These are phyloP conservation scores for Tylopilus intermedius DNA, from an alignment of 768 basidiomycete species.

Conservation along the genomic window DNA sequence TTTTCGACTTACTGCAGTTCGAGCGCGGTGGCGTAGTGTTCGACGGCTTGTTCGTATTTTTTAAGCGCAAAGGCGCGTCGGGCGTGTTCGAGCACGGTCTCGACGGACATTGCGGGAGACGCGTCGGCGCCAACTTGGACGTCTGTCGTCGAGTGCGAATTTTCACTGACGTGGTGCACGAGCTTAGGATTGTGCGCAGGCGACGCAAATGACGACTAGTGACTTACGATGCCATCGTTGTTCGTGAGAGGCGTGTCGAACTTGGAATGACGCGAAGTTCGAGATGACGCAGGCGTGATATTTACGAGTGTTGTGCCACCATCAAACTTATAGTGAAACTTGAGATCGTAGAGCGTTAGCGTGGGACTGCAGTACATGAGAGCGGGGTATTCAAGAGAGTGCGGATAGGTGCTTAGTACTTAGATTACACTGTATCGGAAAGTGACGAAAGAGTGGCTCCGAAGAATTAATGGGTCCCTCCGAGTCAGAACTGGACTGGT, in stretches of 20 bases:
- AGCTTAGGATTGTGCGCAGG: too few species aligned
- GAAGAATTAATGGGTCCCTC: slow-evolving; percentile 1
- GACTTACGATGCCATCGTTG: slow-evolving; percentile 24
- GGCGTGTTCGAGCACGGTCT: slow-evolving; percentile 66
- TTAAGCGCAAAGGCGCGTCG: slow-evolving; percentile 85
- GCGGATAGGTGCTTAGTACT: slow-evolving; percentile 7
- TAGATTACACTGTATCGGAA: slow-evolving; percentile 19
- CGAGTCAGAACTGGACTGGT: neutral
- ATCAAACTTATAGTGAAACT: neutral
- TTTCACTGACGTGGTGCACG: slow-evolving; percentile 9
- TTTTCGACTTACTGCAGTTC: slow-evolving; percentile 66
- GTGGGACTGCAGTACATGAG: slow-evolving; percentile 4
- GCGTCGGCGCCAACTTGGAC: slow-evolving; percentile 20
- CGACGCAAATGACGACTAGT: neutral
- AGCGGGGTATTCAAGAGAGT: slow-evolving; percentile 17
- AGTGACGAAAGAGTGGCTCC: slow-evolving; percentile 2
- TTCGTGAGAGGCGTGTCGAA: neutral
- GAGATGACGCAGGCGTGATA: slow-evolving; percentile 15
- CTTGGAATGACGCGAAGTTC: slow-evolving; percentile 1
- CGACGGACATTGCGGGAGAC: slow-evolving; percentile 35
- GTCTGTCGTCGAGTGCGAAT: neutral
- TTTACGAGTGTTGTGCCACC: slow-evolving; percentile 8
- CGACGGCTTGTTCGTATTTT: slow-evolving; percentile 82
- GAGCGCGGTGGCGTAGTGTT: slow-evolving; percentile 78
- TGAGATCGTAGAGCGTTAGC: neutral